These are phyloP conservation scores for Penicillium verhagenii DNA, from an alignment of 495 filamentous ascomycete species.

Conservation along the genomic window DNA sequence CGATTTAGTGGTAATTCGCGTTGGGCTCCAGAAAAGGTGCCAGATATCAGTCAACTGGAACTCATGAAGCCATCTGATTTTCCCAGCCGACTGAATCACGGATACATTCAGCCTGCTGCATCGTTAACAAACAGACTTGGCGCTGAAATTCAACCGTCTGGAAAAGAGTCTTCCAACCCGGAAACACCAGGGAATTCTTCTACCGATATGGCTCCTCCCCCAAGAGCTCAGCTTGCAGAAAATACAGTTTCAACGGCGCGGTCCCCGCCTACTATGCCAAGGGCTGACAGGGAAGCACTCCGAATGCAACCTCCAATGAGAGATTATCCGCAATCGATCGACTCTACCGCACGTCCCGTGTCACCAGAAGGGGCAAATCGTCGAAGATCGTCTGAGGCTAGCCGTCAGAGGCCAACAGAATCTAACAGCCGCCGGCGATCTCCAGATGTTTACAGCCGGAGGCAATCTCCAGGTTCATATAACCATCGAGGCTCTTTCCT, in stretches of 20 bases:
- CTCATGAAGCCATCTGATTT: constrained; percentile 39
- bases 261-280: background rate
- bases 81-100: background rate
- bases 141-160: background rate
- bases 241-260: background rate
- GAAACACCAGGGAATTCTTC: too few species aligned
- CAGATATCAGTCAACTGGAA: constrained; percentile 42
- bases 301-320: background rate
- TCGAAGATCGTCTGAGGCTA: background rate
- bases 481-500: background rate
- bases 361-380: background rate
- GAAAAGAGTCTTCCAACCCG: too few species aligned
- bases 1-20: background rate
- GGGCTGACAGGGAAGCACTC: background rate
- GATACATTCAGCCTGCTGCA: background rate
- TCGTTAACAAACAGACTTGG: background rate
- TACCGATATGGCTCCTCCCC: too few species aligned
- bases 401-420: background rate
- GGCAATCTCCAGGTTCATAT: background rate
- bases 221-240: background rate
- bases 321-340: background rate
- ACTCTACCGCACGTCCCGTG: background rate
- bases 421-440: background rate
- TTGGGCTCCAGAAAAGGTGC: constrained; percentile 31
- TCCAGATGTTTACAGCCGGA: background rate